Conservation (phyloP, 495 filamentous ascomycete genomes). For the Talaromyces wortmannii region DNA sequence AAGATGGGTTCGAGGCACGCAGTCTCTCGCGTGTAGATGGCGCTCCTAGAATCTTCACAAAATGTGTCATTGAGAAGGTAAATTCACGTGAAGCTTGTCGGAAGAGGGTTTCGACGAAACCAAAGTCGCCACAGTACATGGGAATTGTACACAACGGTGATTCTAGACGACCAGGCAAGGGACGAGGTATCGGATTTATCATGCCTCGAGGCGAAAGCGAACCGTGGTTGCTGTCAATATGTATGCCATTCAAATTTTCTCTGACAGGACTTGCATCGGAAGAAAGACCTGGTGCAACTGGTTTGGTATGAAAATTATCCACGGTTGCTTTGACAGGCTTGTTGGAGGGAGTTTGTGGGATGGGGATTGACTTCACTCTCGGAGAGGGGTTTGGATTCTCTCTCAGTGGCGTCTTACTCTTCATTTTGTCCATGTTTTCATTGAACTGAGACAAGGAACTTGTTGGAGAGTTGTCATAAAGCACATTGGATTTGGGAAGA, state of each 20-base stretch:
- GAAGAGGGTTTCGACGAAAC: slow-evolving; percentile 1
- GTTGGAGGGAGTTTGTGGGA: neutral
- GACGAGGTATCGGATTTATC: neutral
- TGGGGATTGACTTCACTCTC: neutral
- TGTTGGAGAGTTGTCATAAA: neutral
- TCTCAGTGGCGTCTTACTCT: neutral
- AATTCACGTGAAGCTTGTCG: neutral
- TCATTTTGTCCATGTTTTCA: neutral
- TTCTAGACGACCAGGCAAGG: neutral
- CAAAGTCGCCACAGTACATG: slow-evolving; percentile 10
- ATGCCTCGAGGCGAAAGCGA: neutral
- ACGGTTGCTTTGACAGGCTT: neutral
- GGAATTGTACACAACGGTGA: slow-evolving; percentile 22
- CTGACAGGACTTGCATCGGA: neutral
- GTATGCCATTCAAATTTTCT: neutral
- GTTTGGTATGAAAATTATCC: neutral
- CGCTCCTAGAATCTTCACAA: slow-evolving; percentile 11
- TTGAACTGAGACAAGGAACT: neutral
- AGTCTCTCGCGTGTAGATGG: slow-evolving; percentile 1
- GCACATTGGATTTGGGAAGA: neutral
- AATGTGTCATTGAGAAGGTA: slow-evolving; percentile 5
- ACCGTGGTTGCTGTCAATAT: no score
- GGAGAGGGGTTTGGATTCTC: neutral
- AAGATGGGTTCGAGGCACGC: slow-evolving; percentile 16
- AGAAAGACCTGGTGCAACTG: neutral